Evolutionary conservation across 2,329 filamentous ascomycete genomes (phyloP).

Genomic region (Ceratocystis colombiana): DNA sequence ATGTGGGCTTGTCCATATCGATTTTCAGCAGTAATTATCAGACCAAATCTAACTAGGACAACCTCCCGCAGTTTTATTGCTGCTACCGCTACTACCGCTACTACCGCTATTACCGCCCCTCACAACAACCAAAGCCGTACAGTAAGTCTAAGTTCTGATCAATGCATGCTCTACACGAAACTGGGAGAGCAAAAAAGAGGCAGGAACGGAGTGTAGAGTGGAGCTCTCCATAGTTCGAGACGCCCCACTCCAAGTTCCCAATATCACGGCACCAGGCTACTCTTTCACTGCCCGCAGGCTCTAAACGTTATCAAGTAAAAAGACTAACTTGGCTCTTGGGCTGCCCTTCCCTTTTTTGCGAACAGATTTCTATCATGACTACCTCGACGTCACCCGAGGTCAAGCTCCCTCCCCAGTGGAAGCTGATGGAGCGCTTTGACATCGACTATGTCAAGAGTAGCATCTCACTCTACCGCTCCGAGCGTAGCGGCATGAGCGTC

Average conservation of each 20-base stretch:
- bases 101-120: too few relatives aligned
- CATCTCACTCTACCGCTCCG: constrained; percentile 92
- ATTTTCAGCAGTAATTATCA: constrained; percentile 9
- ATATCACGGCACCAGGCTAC: not conserved
- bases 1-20: constrained; percentile 18
- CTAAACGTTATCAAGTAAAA: not conserved
- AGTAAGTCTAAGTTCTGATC: not conserved
- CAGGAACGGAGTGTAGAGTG: constrained; percentile 3
- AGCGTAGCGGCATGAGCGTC: constrained; percentile 87
- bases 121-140: not conserved
- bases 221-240: not conserved
- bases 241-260: constrained; percentile 7
- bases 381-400: constrained; percentile 15
- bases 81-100: not conserved
- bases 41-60: constrained; percentile 15
- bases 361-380: constrained; percentile 19
- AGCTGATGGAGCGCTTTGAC: constrained; percentile 65
- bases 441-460: constrained; percentile 80
- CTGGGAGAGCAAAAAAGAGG: not conserved
- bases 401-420: constrained; percentile 25
- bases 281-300: not conserved
- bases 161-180: not conserved
- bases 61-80: not conserved
- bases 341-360: not conserved
- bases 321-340: not conserved